Base-by-base conservation (phyloP, 345 rosid species). In the Cardamine chenopodiifolia region DNA sequence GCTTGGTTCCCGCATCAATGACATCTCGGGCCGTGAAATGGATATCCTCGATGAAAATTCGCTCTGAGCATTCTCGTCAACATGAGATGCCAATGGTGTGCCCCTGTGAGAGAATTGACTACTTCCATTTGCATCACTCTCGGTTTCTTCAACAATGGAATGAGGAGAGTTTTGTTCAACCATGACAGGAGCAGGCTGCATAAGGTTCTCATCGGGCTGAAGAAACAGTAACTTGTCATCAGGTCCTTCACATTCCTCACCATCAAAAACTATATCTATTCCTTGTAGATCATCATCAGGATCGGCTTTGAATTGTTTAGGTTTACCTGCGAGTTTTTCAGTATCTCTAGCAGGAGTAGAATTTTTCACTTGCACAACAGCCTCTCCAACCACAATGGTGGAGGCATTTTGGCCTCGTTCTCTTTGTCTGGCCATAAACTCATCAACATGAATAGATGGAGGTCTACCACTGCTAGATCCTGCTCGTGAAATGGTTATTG, bases 371-470 rank as follows among this genome's bases (percentile, higher is more conserved):
- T 78, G 91, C 23, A 74, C 37, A 14, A 83, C 82, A 52, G 90
- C 78, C 83, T 92, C 98, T 56, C 89, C 91, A 79, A 83, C 96
- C 23, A 86, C 83, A 49, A 89, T 75, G 48, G 85, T 79, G 48
- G 78, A 54, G 55, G 90, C 81, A 80, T 83, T 92, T 85, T 87
- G 96, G 70, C 81, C 81, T 53, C 97, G 91, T 77, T 90, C 97
- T 82, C 94, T 92, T 74, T 95, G 91, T 70, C 99, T 86, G 62
- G 99, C 99, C 94, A 90, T 90, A 80, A 90, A 95, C 83, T 95
- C 98, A 80, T 95, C 99, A 67, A 95, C 99, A 74, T 90, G 99
- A 82, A 95, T 89, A 45, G 99, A 95, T n/a, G 99, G 99, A 80
- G 99, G 94, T 79, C 99, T 86, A 53, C 99, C 99, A 70, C 98